These are phyloP conservation scores for Claviceps quebecensis DNA, from an alignment of 2,329 filamentous ascomycete species.

Conservation along the genomic window DNA sequence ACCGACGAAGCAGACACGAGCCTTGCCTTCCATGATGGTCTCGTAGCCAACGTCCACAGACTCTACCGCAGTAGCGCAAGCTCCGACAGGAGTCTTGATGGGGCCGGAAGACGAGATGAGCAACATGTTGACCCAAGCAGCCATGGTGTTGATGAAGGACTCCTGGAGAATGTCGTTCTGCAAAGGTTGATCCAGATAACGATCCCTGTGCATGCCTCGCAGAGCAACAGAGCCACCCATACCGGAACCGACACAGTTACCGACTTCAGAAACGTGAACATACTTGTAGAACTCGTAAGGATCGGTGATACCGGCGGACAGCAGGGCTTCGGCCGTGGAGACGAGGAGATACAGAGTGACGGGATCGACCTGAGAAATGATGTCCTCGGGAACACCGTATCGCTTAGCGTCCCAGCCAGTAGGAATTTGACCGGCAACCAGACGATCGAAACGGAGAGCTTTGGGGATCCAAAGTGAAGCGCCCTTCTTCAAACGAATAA, in stretches of 20 bases:
- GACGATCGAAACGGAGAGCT: conserved; percentile 89
- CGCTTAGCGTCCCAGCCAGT: conserved; percentile 95
- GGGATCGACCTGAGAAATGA: conserved; percentile 92
- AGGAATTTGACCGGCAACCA: conserved; percentile 92
- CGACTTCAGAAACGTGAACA: conserved; percentile 92
- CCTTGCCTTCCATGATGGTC: conserved; percentile 97
- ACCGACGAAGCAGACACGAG: conserved; percentile 91
- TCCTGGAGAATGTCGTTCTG: conserved; percentile 99
- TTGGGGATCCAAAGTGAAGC: conserved; percentile 93
- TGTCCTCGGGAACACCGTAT: conserved; percentile 94
- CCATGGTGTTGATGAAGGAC: conserved; percentile 99
- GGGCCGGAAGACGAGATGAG: conserved; percentile 91
- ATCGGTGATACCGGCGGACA: conserved; percentile 91
- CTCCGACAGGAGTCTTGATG: conserved; percentile 96
- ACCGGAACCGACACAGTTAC: conserved; percentile 96
- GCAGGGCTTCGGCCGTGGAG: conserved; percentile 78
- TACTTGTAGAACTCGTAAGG: conserved; percentile 99
- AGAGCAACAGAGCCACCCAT: conserved; percentile 90
- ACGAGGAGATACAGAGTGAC: conserved; percentile 93
- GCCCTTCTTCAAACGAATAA: conserved; percentile 87
- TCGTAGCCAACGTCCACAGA: conserved; percentile 96
- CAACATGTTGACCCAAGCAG: conserved; percentile 99
- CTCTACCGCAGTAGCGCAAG: conserved; percentile 93
- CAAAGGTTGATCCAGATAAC: conserved; percentile 89
- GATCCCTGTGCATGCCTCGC: conserved; percentile 95